Percentiles rank a stretch among this genome's conserved stretches.
phyloP scores from a whole-genome alignment of 305 asterid genomes.

The Striga hermonthica region DNA sequence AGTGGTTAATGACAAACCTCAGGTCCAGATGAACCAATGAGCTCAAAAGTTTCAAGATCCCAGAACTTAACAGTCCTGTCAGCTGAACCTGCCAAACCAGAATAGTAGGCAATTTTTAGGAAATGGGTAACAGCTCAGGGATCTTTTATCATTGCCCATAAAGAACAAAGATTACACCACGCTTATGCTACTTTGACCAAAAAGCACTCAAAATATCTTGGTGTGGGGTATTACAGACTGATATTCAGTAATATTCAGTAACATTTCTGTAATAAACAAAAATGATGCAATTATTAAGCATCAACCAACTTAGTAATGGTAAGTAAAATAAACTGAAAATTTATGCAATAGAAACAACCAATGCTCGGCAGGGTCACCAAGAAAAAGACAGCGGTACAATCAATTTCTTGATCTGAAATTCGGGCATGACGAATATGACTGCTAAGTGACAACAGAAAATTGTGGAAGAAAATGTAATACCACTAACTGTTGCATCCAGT shows the following conservation, averaged over 20 bases:
- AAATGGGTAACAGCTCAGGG: slow-evolving; percentile 23
- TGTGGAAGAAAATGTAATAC: slow-evolving; percentile 7
- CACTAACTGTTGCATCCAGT: slow-evolving; percentile 5
- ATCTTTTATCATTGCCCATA: slow-evolving; percentile 23
- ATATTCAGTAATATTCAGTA: not conserved
- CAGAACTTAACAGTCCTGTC: slow-evolving; percentile 95
- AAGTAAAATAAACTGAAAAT: slow-evolving; percentile 8
- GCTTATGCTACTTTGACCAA: slow-evolving; percentile 9
- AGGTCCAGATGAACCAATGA: slow-evolving; percentile 92
- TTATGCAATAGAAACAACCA: slow-evolving; percentile 7
- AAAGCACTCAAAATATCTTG: slow-evolving; percentile 21
- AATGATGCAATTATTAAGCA: not conserved
- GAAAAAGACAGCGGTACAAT: slow-evolving; percentile 9
- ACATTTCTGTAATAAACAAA: slow-evolving; percentile 8
- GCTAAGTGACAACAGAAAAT: slow-evolving; percentile 12
- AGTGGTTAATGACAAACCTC: slow-evolving; percentile 54
- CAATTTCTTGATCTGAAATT: slow-evolving; percentile 4
- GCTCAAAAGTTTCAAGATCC: slow-evolving; percentile 99
- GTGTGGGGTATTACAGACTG: slow-evolving; percentile 6
- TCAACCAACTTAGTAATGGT: not conserved
- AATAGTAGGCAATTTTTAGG: slow-evolving; percentile 28
- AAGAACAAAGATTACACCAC: slow-evolving; percentile 15
- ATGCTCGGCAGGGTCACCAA: slow-evolving; percentile 1
- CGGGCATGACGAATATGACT: slow-evolving; percentile 10
- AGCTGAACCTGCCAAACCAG: slow-evolving; percentile 74